phyloP scores from a whole-genome alignment of 208 protist genomes.

The Wallacemonas sp. region DNA sequence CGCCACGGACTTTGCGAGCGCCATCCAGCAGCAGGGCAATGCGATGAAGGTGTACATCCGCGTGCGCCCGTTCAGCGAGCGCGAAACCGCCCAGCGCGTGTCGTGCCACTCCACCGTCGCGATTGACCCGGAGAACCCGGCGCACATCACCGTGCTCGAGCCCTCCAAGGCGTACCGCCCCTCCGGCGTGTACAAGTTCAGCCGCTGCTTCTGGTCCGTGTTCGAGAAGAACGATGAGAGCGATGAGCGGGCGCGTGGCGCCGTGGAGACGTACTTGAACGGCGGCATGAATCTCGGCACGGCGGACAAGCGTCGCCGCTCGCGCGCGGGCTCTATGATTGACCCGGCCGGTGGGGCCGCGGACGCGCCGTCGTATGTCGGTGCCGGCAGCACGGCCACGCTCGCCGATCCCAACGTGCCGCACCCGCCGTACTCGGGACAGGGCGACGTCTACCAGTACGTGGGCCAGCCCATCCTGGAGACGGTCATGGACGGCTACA shows the following conservation, averaged over 20 bases:
- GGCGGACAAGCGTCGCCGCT: slow-evolving; percentile 20
- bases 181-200: slow-evolving; percentile 69
- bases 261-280: slow-evolving; percentile 47
- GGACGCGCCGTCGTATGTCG: slow-evolving; percentile 25
- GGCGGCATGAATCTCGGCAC: slow-evolving; percentile 45
- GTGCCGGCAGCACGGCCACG: slow-evolving; percentile 54
- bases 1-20: neutral
- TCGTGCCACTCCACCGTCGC: slow-evolving; percentile 63
- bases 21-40: slow-evolving; percentile 40
- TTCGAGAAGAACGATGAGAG: slow-evolving; percentile 28
- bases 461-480: slow-evolving; percentile 75
- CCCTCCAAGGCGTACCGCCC: slow-evolving; percentile 58
- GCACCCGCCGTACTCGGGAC: slow-evolving; percentile 76
- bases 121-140: slow-evolving; percentile 75
- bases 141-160: slow-evolving; percentile 70
- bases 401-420: slow-evolving; percentile 44
- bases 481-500: slow-evolving; percentile 85
- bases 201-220: slow-evolving; percentile 83
- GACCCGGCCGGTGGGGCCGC: neutral
- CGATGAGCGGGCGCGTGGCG: slow-evolving; percentile 24
- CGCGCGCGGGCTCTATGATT: slow-evolving; percentile 32
- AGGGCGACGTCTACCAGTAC: slow-evolving; percentile 72
- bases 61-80: slow-evolving; percentile 84
- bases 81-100: slow-evolving; percentile 52
- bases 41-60: slow-evolving; percentile 89